Evolutionary conservation across 176 grass and related monocot species (phyloP), one percentile per base, ranked within the genome.

Genomic region (Areca catechu): DNA sequence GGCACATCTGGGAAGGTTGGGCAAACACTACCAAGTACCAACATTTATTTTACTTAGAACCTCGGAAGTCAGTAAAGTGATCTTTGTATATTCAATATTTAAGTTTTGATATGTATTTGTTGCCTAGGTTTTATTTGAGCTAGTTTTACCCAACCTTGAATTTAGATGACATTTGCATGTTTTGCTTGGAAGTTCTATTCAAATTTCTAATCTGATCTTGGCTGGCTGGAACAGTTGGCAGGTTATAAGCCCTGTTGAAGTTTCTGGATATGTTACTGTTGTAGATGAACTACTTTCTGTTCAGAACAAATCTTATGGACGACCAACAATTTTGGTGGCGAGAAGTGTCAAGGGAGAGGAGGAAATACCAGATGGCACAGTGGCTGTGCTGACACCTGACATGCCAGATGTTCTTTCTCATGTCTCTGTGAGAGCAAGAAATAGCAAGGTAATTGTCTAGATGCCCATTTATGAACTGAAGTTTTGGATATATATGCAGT

Each of bases 391-490:
- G 51, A 98, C 93, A 60, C 93, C 84, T 71, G 84, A 98, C 59
- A 98, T 98, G 93, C 93, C 93, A 67, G 93, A 98, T 80, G 93
- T 98, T 78, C 62, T 98, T n/a, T 92, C 93, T 54, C 93, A 98
- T 64, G 93, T 98, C 15, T 98, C 93, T 57, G 93, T 98, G 37
- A 80, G 93, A 82, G 93, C 93, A 65, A 88, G 93, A 81, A 92
- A 98, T 80, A 66, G 87, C 84, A 98, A 98, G 93, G 93, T 91
- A 71, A 43, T 56, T 67, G 61, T 50, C 67, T 51, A 56, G 10
- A 56, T 62, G 55, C 21, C 34, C 1, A 43, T 43, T 43, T 5
- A 43, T 43, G 34, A 43, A 14, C 34, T 43, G 34, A 43, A 43
- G 34, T 43, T 12, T 43, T 43, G 34, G 27, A 29, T 29, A 6